A percentile compares a stretch with the other conserved stretches of the same genome.
Evolutionary conservation across 805 yeast genomes (phyloP).

Genomic region (Starmera pachycereana): DNA sequence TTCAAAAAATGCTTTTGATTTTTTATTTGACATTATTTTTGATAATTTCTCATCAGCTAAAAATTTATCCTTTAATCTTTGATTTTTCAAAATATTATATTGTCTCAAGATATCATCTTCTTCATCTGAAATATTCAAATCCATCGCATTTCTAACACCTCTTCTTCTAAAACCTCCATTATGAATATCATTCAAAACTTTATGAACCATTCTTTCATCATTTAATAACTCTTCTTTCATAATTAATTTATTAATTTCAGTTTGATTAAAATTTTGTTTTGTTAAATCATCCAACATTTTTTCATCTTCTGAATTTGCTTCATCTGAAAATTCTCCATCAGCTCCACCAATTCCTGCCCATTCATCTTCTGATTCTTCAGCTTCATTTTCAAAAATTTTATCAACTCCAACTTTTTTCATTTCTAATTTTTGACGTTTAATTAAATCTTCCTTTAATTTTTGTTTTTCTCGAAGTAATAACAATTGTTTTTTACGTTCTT

Average conservation of each 20-base stretch:
- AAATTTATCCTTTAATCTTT: constrained; percentile 38
- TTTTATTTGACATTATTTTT: constrained; percentile 39
- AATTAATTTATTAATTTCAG: constrained; percentile 45
- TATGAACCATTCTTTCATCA: constrained; percentile 56
- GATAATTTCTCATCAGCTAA: constrained; percentile 34
- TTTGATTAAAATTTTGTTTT: constrained; percentile 44
- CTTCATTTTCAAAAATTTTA: constrained; percentile 66
- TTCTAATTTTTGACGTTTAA: constrained; percentile 31
- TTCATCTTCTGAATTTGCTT: constrained; percentile 67
- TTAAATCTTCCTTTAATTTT: constrained; percentile 14
- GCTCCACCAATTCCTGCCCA: constrained; percentile 75
- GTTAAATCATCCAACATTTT: constrained; percentile 65
- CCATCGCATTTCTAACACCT: constrained; percentile 41
- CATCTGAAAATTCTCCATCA: constrained; percentile 42
- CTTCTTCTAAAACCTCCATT: constrained; percentile 60
- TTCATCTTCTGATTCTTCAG: constrained; percentile 85
- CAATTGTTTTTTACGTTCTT: constrained; percentile 10
- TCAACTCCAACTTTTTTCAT: constrained; percentile 49
- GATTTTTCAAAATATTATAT: constrained; percentile 27
- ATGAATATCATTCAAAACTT: constrained; percentile 59
- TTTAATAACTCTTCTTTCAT: constrained; percentile 50
- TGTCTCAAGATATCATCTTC: constrained; percentile 53
- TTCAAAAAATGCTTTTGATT: constrained; percentile 57
- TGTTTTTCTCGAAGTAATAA: constrained; percentile 10
- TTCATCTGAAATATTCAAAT: constrained; percentile 62